These are phyloP conservation scores for Thelonectria blattea DNA, from an alignment of 2,329 filamentous ascomycete species.

Conservation along the genomic window DNA sequence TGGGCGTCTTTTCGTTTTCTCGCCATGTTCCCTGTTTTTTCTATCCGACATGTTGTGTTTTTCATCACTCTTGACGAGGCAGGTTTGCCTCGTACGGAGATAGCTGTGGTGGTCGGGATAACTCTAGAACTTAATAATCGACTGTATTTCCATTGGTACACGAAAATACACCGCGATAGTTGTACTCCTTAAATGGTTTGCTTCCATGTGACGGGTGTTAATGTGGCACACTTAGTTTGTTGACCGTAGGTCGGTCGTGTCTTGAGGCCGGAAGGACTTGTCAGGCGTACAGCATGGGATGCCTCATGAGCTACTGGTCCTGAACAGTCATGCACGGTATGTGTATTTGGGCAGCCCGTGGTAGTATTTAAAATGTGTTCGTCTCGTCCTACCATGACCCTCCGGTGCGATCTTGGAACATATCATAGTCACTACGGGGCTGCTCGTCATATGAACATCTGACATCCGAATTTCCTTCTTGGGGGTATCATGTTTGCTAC, in stretches of 20 bases:
- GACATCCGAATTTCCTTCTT: neutral
- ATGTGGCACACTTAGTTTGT: no score
- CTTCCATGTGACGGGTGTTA: no score
- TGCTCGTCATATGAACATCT: neutral
- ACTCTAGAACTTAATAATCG: constrained; percentile 54
- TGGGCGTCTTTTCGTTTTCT: constrained; percentile 46
- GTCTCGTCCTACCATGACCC: neutral
- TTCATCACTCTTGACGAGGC: constrained; percentile 38
- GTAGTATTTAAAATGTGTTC: neutral
- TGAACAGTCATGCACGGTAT: no score
- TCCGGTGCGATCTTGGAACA: neutral
- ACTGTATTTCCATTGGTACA: constrained; percentile 44
- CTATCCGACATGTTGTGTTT: constrained; percentile 45
- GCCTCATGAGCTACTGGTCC: no score
- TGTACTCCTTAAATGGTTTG: neutral
- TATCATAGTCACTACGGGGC: neutral
- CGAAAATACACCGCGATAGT: neutral
- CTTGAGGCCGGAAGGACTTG: no score
- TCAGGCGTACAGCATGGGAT: no score
- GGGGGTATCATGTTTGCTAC: neutral
- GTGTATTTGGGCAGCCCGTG: no score
- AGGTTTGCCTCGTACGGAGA: constrained; percentile 37
- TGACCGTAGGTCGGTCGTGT: no score
- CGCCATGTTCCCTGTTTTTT: constrained; percentile 44
- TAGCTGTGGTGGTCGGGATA: constrained; percentile 38